These are phyloP conservation scores for Fusarium cicatricum DNA, from an alignment of 2,329 filamentous ascomycete genomes.

Conservation along the genomic window DNA sequence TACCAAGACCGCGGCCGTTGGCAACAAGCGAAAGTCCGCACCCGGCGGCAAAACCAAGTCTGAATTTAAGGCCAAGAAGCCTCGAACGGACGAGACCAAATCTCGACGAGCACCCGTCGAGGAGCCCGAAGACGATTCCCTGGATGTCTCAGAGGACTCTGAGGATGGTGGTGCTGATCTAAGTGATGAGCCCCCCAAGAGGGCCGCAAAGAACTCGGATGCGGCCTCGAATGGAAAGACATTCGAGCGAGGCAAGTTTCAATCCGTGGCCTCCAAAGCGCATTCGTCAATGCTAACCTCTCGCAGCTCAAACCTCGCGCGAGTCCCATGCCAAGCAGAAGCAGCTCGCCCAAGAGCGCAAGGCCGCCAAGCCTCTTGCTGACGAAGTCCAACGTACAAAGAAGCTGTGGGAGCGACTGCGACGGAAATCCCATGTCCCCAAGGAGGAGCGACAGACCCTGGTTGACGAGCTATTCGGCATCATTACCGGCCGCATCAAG, in stretches of 20 bases:
- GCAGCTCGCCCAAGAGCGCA: constrained; percentile 85
- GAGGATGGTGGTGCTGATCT: constrained; percentile 63
- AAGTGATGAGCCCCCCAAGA: constrained; percentile 51
- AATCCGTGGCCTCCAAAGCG: background rate
- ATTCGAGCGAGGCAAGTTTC: constrained; percentile 53
- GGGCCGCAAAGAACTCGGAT: constrained; percentile 44
- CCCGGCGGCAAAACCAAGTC: constrained; percentile 54
- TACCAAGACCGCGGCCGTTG: constrained; percentile 55
- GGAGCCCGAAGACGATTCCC: constrained; percentile 53
- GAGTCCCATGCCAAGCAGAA: constrained; percentile 96
- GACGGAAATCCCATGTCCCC: constrained; percentile 91
- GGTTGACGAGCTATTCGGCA: constrained; percentile 87
- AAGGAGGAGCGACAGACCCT: constrained; percentile 87
- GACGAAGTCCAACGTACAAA: constrained; percentile 89
- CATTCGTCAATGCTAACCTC: constrained; percentile 12
- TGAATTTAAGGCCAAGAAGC: constrained; percentile 60
- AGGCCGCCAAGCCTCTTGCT: constrained; percentile 90
- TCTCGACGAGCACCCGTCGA: constrained; percentile 49
- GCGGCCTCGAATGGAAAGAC: constrained; percentile 48
- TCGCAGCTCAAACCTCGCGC: constrained; percentile 70
- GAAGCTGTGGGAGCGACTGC: constrained; percentile 95
- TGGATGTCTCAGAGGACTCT: constrained; percentile 59
- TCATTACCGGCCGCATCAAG: constrained; percentile 89
- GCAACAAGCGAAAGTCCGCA: constrained; percentile 66
- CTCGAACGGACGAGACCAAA: constrained; percentile 51